Evolutionary conservation across 805 yeast genomes (phyloP).

Genomic region (Dipodascopsis uninucleata): DNA sequence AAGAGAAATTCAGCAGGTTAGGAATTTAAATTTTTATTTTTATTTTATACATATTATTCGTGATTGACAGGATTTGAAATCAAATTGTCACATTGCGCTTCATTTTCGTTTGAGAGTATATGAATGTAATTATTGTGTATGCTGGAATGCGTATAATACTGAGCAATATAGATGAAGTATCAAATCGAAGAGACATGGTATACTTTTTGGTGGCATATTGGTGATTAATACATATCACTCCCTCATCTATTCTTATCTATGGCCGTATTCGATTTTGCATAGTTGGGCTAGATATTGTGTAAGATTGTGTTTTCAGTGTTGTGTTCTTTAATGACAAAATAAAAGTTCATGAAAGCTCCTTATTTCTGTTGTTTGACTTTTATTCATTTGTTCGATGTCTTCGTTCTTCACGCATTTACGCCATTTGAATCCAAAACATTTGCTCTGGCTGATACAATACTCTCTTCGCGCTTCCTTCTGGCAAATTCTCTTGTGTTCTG

Average conservation of each 20-base stretch:
- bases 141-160: too few relatives aligned
- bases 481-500: not conserved
- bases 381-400: not conserved
- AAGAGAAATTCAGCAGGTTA: conserved; percentile 35
- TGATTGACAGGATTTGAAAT: conserved; percentile 1
- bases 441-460: not conserved
- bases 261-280: too few relatives aligned
- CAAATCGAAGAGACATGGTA: conserved; percentile 1
- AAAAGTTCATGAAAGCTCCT: too few relatives aligned
- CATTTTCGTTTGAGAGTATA: not conserved
- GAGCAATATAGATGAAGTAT: too few relatives aligned
- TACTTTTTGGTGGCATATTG: conserved; percentile 1
- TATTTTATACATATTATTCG: not conserved
- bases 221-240: too few relatives aligned
- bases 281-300: too few relatives aligned
- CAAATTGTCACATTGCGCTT: not conserved
- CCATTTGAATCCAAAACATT: not conserved
- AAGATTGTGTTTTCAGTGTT: too few relatives aligned
- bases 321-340: too few relatives aligned
- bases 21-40: conserved; percentile 13
- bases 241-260: too few relatives aligned
- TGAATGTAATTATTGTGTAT: conserved; percentile 1
- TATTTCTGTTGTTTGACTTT: too few relatives aligned
- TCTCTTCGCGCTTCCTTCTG: too few relatives aligned
- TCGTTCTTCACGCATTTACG: not conserved